Conservation (phyloP, 164 flowering plant genomes). For the Saururus chinensis region DNA sequence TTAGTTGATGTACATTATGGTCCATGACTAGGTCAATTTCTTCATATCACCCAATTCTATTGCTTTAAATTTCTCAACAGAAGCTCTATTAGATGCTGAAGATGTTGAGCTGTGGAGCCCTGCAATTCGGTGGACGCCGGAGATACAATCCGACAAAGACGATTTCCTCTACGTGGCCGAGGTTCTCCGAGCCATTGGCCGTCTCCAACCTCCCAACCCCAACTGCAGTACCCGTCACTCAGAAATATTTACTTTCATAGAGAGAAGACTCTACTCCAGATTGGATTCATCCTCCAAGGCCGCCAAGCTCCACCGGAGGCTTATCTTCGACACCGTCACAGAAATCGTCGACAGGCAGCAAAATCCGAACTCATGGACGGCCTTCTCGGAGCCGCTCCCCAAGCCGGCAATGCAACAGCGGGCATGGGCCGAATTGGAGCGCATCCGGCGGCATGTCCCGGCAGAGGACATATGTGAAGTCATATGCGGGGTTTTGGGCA, state of each 20-base stretch:
- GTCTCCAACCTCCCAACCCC: not conserved
- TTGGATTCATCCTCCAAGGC: conserved; percentile 22
- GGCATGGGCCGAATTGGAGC: conserved; percentile 55
- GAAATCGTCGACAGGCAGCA: conserved; percentile 51
- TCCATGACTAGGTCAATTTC: too few species aligned
- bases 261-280: conserved; percentile 37
- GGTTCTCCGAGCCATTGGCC: conserved; percentile 35
- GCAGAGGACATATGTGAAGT: conserved; percentile 45
- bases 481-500: conserved; percentile 45
- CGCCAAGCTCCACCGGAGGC: conserved; percentile 48
- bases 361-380: conserved; percentile 57
- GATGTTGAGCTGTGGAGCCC: conserved; percentile 17
- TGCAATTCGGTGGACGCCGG: conserved; percentile 10
- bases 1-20: too few species aligned
- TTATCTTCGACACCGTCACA: conserved; percentile 50
- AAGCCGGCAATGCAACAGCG: conserved; percentile 15
- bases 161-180: conserved; percentile 63
- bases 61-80: conserved; percentile 13
- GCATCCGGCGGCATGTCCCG: conserved; percentile 31
- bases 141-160: conserved; percentile 23
- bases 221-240: not conserved
- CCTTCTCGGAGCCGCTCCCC: conserved; percentile 6
- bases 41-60: not conserved
- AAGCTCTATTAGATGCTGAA: conserved; percentile 12
- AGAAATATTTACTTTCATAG: conserved; percentile 25